These are phyloP conservation scores for Kalaharituber pfeilii DNA, from an alignment of 2,329 filamentous ascomycete genomes.

Conservation along the genomic window DNA sequence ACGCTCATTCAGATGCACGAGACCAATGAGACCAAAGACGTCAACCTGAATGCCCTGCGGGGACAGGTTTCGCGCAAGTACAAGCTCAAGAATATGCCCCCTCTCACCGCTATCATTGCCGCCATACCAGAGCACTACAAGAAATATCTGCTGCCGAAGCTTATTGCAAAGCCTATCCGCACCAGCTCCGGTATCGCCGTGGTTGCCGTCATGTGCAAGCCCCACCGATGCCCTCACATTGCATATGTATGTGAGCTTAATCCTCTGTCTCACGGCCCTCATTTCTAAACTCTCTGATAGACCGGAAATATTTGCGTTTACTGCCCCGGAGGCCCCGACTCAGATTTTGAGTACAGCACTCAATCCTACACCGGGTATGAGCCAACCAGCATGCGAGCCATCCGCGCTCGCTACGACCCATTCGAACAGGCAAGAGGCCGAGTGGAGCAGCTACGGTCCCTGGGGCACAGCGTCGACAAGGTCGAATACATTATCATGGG, in stretches of 20 bases:
- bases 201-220: slow-evolving; percentile 98
- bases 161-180: slow-evolving; percentile 93
- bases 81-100: slow-evolving; percentile 68
- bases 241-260: slow-evolving; percentile 43
- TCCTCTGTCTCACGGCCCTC: background rate
- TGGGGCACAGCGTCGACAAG: slow-evolving; percentile 95
- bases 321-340: slow-evolving; percentile 91
- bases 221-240: slow-evolving; percentile 91
- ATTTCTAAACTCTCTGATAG: slow-evolving; percentile 16
- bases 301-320: slow-evolving; percentile 99
- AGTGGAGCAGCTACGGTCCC: slow-evolving; percentile 87
- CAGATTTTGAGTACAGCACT: slow-evolving; percentile 97
- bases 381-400: slow-evolving; percentile 94
- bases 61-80: slow-evolving; percentile 87
- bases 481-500: slow-evolving; percentile 99
- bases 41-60: slow-evolving; percentile 81
- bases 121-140: slow-evolving; percentile 99
- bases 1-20: slow-evolving; percentile 90
- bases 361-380: slow-evolving; percentile 98
- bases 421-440: slow-evolving; percentile 93
- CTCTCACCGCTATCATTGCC: slow-evolving; percentile 89
- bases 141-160: slow-evolving; percentile 91
- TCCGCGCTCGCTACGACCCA: slow-evolving; percentile 88
- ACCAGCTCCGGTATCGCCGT: slow-evolving; percentile 95
- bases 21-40: slow-evolving; percentile 60